phyloP scores from a whole-genome alignment of 148 eudicot genomes.

The Camellia japonica region DNA sequence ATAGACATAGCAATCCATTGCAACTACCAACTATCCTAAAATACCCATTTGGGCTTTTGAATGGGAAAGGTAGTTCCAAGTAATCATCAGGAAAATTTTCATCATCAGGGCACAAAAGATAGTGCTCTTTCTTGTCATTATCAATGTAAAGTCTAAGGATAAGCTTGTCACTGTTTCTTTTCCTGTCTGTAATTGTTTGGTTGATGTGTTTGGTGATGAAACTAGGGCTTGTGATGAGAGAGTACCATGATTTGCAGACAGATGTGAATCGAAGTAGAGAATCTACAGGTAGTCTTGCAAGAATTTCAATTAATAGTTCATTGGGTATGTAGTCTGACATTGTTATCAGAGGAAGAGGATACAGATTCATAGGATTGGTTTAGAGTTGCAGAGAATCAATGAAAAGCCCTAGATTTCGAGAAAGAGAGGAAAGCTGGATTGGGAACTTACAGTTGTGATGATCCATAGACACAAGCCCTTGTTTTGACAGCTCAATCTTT shows the following conservation, averaged over 20 bases:
- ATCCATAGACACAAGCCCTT: not conserved
- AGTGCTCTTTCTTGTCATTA: too few species aligned
- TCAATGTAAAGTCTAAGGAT: too few species aligned
- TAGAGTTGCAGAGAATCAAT: too few species aligned
- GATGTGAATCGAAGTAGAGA: not conserved
- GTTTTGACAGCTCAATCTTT: not conserved
- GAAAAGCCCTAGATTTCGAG: not conserved
- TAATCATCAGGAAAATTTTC: too few species aligned
- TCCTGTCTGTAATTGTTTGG: not conserved
- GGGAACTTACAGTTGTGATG: not conserved
- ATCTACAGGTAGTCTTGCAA: not conserved
- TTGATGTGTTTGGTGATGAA: not conserved
- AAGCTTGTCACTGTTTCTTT: too few species aligned
- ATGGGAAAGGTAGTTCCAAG: too few species aligned
- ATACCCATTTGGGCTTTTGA: not conserved
- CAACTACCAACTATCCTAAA: not conserved
- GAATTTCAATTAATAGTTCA: not conserved
- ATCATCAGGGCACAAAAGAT: too few species aligned
- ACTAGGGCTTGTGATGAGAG: slow-evolving; percentile 6
- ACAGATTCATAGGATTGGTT: too few species aligned
- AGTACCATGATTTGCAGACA: not conserved
- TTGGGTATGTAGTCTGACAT: not conserved
- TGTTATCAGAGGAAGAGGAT: not conserved
- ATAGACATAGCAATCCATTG: not conserved
- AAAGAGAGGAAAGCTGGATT: not conserved